A percentile compares a stretch with the other conserved stretches of the same genome.
Conservation (phyloP, 2,329 filamentous ascomycete genomes). For the Calonectria crousiana region DNA sequence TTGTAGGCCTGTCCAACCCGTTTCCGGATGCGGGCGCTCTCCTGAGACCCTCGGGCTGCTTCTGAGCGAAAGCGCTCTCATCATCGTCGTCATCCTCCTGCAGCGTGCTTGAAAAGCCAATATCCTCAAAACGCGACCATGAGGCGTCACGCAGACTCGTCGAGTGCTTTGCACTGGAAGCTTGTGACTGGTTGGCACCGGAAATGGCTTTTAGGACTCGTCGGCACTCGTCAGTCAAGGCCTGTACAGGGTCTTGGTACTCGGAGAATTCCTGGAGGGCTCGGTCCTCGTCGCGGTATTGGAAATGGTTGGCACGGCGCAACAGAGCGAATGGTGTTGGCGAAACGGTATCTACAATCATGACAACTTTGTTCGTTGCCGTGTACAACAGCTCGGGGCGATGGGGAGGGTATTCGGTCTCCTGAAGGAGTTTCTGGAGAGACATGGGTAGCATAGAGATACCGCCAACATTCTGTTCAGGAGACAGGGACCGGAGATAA, state of each 20-base stretch:
- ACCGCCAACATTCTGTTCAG: conserved; percentile 80
- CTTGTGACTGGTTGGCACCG: conserved; percentile 86
- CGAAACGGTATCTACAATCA: conserved; percentile 96
- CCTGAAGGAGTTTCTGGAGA: conserved; percentile 88
- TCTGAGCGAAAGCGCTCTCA: conserved; percentile 57
- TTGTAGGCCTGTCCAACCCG: conserved; percentile 84
- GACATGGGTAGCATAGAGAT: conserved; percentile 92
- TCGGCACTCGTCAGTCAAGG: conserved; percentile 92
- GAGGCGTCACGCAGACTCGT: conserved; percentile 85
- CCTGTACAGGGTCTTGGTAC: conserved; percentile 88
- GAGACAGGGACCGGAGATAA: conserved; percentile 89
- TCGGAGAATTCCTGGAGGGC: conserved; percentile 88
- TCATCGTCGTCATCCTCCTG: conserved; percentile 79
- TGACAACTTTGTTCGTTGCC: conserved; percentile 88
- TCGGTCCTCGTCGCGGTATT: conserved; percentile 89
- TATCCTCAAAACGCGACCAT: conserved; percentile 96
- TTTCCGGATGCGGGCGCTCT: conserved; percentile 76
- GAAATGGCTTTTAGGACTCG: conserved; percentile 92
- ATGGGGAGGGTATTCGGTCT: conserved; percentile 94
- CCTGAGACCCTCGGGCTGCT: conserved; percentile 65
- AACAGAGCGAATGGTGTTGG: conserved; percentile 93
- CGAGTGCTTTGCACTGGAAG: conserved; percentile 77
- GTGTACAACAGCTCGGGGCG: conserved; percentile 81
- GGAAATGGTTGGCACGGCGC: conserved; percentile 91
- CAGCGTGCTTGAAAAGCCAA: conserved; percentile 85